Conservation (phyloP, 371 early-diverging fungal species). For the Batkoa obscura region DNA sequence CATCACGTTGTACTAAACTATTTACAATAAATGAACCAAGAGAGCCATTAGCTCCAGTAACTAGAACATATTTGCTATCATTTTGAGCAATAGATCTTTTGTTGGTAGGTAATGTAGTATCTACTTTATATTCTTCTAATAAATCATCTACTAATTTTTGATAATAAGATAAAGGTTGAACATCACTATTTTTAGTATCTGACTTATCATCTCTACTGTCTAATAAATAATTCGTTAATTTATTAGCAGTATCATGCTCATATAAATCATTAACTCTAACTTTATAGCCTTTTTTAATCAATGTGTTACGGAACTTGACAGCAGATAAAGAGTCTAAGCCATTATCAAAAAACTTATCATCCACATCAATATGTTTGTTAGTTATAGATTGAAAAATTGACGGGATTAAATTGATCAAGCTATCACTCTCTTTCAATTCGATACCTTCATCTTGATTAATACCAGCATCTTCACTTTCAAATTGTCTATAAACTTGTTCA, state of each 20-base stretch:
- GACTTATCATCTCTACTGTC: not conserved
- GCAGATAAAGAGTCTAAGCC: not conserved
- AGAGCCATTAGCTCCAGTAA: slow-evolving; percentile 22
- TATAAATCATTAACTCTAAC: not conserved
- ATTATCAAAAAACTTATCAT: not conserved
- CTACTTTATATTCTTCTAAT: not conserved
- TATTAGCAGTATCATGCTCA: not conserved
- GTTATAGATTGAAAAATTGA: not conserved
- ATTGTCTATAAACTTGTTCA: not conserved
- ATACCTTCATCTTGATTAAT: not conserved
- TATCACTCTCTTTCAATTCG: not conserved
- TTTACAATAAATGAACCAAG: slow-evolving; percentile 17
- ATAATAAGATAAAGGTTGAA: not conserved
- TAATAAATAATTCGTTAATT: not conserved
- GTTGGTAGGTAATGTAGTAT: not conserved
- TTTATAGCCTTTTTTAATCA: not conserved
- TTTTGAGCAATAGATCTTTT: slow-evolving; percentile 5
- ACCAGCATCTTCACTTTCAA: not conserved
- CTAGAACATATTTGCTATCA: slow-evolving; percentile 9
- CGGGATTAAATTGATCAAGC: not conserved
- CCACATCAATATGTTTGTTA: not conserved
- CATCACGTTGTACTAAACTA: slow-evolving; percentile 10
- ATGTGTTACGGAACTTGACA: slow-evolving; percentile 1
- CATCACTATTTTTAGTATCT: too few relatives aligned
- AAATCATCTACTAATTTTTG: not conserved